Conservation (phyloP, 768 basidiomycete genomes). For the Candolleomyces eurysporus region DNA sequence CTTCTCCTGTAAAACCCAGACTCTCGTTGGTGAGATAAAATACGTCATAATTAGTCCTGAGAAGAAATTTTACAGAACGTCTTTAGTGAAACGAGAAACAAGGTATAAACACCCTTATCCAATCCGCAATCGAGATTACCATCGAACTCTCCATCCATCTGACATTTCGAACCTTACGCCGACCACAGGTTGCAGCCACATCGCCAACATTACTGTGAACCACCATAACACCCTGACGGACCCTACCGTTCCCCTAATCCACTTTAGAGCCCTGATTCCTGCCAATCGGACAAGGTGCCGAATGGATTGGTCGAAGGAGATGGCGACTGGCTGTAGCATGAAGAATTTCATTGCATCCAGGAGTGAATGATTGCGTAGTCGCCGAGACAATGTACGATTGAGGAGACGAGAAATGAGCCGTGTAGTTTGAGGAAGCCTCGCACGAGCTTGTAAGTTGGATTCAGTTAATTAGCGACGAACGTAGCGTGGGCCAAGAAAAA, state of each 20-base stretch:
- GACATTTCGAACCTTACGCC: not conserved
- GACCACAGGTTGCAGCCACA: constrained; percentile 10
- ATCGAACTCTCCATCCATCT: not conserved
- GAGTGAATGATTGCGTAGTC: constrained; percentile 24
- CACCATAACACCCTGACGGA: constrained; percentile 11
- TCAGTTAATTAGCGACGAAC: constrained; percentile 7
- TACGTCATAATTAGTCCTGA: no score
- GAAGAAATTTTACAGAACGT: no score
- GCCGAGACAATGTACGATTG: constrained; percentile 25
- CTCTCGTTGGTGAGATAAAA: no score
- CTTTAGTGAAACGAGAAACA: no score
- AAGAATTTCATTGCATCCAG: constrained; percentile 26
- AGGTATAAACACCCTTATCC: not conserved
- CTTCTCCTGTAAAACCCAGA: no score
- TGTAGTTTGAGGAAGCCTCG: constrained; percentile 6
- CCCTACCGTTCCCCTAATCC: constrained; percentile 6
- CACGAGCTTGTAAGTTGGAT: constrained; percentile 12
- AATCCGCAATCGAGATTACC: not conserved
- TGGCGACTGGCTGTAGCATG: constrained; percentile 26
- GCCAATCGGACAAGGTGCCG: constrained; percentile 8
- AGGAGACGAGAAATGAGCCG: constrained; percentile 28
- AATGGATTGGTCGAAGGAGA: constrained; percentile 23
- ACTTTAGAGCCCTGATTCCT: not conserved
- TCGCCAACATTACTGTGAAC: constrained; percentile 4
- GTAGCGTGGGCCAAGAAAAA: constrained; percentile 25